Percentiles rank a stretch among this genome's conserved stretches.
These are phyloP conservation scores for Taiwanofungus camphoratus DNA, from an alignment of 1,284 basidiomycete species.

Conservation along the genomic window DNA sequence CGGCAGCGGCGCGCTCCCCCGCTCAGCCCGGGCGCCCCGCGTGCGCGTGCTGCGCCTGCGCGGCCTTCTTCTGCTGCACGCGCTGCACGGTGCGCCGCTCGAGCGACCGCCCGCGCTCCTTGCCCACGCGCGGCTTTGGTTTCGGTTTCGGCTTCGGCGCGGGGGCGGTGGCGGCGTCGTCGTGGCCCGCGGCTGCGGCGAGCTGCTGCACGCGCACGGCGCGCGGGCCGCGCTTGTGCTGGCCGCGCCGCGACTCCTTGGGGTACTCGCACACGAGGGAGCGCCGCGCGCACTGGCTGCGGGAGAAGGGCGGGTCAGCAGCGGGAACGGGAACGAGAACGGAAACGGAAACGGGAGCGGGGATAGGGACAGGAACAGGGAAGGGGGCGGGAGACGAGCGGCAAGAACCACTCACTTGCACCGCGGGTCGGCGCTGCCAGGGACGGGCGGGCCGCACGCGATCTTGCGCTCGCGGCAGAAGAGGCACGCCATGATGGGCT, in stretches of 20 bases:
- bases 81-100: background rate
- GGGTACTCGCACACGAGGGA: conserved; percentile 44
- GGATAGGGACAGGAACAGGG: no score
- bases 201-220: conserved; percentile 20
- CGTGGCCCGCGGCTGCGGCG: conserved; percentile 7
- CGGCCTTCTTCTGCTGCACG: background rate
- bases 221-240: conserved; percentile 37
- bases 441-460: conserved; percentile 30
- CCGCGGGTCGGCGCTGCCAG: conserved; percentile 22
- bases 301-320: background rate
- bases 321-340: no score
- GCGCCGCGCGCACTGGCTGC: conserved; percentile 44
- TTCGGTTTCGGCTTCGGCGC: background rate
- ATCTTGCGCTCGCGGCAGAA: conserved; percentile 38
- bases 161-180: background rate
- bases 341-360: no score
- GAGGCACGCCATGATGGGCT: conserved; percentile 33
- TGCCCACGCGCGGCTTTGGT: background rate
- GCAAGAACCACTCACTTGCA: conserved; percentile 29
- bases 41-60: background rate
- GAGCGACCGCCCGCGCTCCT: background rate
- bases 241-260: conserved; percentile 46
- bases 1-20: no score
- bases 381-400: background rate
- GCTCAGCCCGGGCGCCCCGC: no score